These are phyloP conservation scores for Chenopodium album DNA, from an alignment of 148 eudicot genomes.

Conservation along the genomic window DNA sequence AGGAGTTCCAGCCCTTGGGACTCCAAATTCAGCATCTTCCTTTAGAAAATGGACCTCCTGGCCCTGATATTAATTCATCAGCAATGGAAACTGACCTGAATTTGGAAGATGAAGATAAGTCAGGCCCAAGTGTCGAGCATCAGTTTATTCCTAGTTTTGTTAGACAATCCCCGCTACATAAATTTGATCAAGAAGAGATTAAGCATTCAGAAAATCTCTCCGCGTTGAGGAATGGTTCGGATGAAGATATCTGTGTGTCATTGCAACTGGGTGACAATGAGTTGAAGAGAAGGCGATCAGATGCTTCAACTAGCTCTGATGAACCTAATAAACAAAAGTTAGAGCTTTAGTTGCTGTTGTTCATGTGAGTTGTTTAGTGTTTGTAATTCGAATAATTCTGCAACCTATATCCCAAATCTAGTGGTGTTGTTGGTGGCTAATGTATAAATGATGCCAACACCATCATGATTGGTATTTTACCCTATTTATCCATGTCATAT, in stretches of 20 bases:
- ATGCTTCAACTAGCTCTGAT: conserved; percentile 51
- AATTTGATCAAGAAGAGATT: conserved; percentile 39
- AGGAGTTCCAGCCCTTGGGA: conserved; percentile 64
- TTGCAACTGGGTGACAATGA: conserved; percentile 89
- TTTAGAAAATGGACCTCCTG: conserved; percentile 51
- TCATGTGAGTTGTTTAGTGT: conserved; percentile 23
- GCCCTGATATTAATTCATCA: conserved; percentile 74
- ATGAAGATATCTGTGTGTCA: conserved; percentile 67
- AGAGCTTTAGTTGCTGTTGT: conserved; percentile 12
- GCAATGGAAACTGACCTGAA: conserved; percentile 59
- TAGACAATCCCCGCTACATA: conserved; percentile 50
- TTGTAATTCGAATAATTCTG: conserved; percentile 18
- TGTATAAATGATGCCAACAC: conserved; percentile 10
- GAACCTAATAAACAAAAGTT: conserved; percentile 35
- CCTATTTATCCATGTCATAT: conserved; percentile 10
- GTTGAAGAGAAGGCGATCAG: conserved; percentile 83
- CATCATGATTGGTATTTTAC: conserved; percentile 20
- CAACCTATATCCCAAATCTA: conserved; percentile 19
- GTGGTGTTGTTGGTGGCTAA: conserved; percentile 19
- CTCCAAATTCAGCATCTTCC: conserved; percentile 77
- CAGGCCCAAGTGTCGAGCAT: conserved; percentile 73
- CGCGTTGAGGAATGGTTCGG: conserved; percentile 64
- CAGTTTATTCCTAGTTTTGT: conserved; percentile 78
- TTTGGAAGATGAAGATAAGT: conserved; percentile 49
- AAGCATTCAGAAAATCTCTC: conserved; percentile 63